Evolutionary conservation across 106 monocot species (phyloP).

Genomic region (Dendrobium chrysotoxum): DNA sequence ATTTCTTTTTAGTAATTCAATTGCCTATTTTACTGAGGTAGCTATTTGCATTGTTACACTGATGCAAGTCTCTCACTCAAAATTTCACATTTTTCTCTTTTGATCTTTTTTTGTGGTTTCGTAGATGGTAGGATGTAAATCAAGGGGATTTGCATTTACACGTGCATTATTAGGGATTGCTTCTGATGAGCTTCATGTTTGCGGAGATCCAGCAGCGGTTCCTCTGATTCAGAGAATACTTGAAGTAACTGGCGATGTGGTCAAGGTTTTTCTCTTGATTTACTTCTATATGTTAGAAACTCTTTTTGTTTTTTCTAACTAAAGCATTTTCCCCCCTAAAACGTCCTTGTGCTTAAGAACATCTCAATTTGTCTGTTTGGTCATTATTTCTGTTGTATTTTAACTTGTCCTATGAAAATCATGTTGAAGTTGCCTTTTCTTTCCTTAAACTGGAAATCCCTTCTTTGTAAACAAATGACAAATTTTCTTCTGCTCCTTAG

Average conservation of each 20-base stretch:
- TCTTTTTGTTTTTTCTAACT: background rate
- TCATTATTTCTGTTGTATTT: background rate
- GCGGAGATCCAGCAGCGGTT: slow-evolving; percentile 93
- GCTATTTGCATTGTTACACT: background rate
- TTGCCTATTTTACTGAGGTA: background rate
- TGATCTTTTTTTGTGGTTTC: slow-evolving; percentile 17
- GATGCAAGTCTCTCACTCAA: background rate
- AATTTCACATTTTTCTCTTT: background rate
- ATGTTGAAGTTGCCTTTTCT: no score
- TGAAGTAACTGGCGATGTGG: slow-evolving; percentile 66
- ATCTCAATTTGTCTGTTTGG: background rate
- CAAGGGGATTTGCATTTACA: slow-evolving; percentile 87
- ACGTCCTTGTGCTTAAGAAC: background rate
- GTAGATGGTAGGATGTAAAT: slow-evolving; percentile 85
- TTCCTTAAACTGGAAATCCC: no score
- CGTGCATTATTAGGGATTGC: slow-evolving; percentile 89
- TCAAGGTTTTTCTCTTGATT: slow-evolving; percentile 40
- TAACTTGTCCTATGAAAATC: background rate
- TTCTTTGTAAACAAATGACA: no score
- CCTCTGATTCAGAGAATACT: slow-evolving; percentile 88
- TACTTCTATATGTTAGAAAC: background rate
- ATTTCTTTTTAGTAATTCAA: background rate
- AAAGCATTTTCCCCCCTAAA: background rate
- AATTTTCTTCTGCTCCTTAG: no score
- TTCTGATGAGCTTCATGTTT: slow-evolving; percentile 89